Conservation (phyloP, 2,329 filamentous ascomycete genomes). For the Phialophora macrospora region DNA sequence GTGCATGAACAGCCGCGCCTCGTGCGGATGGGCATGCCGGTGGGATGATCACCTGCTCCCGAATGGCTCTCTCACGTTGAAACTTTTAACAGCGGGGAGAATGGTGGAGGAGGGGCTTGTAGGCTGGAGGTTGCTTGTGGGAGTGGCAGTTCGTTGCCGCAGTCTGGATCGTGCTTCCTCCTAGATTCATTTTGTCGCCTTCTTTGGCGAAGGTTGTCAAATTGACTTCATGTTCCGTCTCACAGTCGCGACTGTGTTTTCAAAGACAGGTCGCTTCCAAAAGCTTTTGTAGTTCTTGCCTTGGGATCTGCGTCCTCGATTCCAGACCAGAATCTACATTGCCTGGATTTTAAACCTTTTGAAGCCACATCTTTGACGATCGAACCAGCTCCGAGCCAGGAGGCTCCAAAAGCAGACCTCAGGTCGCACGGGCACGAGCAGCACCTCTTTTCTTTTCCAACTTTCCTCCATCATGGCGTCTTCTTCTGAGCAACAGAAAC, state of each 20-base stretch:
- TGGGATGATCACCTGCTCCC: not conserved
- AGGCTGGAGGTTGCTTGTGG: not conserved
- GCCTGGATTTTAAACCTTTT: not conserved
- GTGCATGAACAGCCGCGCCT: not conserved
- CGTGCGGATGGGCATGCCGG: not conserved
- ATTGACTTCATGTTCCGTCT: not conserved
- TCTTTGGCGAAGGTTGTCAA: not conserved
- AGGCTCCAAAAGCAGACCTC: not conserved
- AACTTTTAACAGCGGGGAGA: not conserved
- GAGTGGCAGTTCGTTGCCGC: not conserved
- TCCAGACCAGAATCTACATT: not conserved
- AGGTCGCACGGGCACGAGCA: not conserved
- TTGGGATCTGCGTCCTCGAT: not conserved
- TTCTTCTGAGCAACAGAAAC: constrained; percentile 11
- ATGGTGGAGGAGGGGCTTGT: not conserved
- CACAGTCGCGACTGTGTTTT: not conserved
- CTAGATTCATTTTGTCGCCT: not conserved
- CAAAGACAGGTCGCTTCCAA: not conserved
- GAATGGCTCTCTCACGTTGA: too few species aligned
- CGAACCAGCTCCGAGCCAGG: not conserved
- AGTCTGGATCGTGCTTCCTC: not conserved
- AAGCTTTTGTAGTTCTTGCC: not conserved
- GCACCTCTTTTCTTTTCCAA: not conserved
- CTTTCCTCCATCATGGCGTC: not conserved
- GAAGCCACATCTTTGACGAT: not conserved